Evolutionary conservation across 805 yeast genomes (phyloP).

Genomic region (Torulaspora delbrueckii): DNA sequence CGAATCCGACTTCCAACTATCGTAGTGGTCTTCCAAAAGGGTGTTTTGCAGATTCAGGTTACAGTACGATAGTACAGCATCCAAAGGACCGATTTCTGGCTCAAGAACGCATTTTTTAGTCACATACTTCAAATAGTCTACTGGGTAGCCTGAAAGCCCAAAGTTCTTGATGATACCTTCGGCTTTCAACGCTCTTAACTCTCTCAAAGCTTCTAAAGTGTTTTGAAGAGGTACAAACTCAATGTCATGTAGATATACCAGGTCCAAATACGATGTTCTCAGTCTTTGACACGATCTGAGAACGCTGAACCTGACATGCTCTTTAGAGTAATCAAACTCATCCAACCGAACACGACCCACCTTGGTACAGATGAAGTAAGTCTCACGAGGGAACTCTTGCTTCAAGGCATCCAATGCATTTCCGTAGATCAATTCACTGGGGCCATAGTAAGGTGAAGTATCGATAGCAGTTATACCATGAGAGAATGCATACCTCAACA

Average conservation of each 20-base stretch:
- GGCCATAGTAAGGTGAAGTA: conserved; percentile 92
- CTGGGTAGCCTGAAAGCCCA: conserved; percentile 87
- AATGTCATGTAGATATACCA: conserved; percentile 83
- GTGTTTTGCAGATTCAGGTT: conserved; percentile 80
- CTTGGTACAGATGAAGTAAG: conserved; percentile 72
- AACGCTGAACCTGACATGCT: conserved; percentile 57
- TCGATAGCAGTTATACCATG: conserved; percentile 75
- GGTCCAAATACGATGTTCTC: conserved; percentile 63
- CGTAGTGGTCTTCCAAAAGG: conserved; percentile 43
- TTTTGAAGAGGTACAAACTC: conserved; percentile 64
- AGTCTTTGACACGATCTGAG: conserved; percentile 62
- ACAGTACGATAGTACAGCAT: conserved; percentile 71
- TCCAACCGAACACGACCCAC: conserved; percentile 70
- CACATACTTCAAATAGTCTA: conserved; percentile 55
- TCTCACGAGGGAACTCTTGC: conserved; percentile 48
- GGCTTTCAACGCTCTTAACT: conserved; percentile 53
- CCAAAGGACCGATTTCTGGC: conserved; percentile 56
- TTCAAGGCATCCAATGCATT: conserved; percentile 45
- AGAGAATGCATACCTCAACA: conserved; percentile 56
- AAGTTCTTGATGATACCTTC: conserved; percentile 60
- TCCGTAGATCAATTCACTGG: conserved; percentile 74
- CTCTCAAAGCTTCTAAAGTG: conserved; percentile 57
- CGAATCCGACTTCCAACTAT: conserved; percentile 47
- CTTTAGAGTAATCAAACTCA: conserved; percentile 70
- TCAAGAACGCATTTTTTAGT: conserved; percentile 39